Evolutionary conservation across 2,329 filamentous ascomycete species (phyloP), one percentile per base, ranked within the genome.

Genomic region (Sordariomycetes sp.): DNA sequence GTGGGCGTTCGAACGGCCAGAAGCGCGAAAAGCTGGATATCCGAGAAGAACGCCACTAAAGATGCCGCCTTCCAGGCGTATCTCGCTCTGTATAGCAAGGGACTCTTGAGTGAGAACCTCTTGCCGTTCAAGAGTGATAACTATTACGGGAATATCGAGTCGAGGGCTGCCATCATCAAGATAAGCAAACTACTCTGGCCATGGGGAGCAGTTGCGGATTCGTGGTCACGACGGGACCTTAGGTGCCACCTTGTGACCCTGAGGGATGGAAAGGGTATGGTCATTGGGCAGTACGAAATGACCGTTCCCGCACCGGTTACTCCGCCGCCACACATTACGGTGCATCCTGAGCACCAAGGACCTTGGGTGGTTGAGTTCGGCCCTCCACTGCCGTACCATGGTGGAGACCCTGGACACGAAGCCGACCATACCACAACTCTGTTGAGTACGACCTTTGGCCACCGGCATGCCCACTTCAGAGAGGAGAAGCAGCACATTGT

Each of bases 1-100:
- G 72, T 78, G 3, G 69, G 77, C 14, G 69, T 90, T 11, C 81
- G 88, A 18, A 72, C 70, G 46, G 76, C 80, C 0, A 64, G 71
- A 24, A 82, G 86, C 56, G 68, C 69, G 32, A 61, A 67, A 40
- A 61, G 68, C n/a, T 97, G 91, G 91, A 70, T 63, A 12, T 88
- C 85, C 0, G 86, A 94, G 65, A 81, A 77, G 59, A 84, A 83
- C 63, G 90, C 91, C 0, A 84, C 77, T 63, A 90, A 88, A 66
- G 93, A 97, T 69, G 90, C 87, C 1, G 88, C 90, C 0, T 94
- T 96, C 61, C 82, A 89, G 65, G 89, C 91, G 1, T 96, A 92
- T 66, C 71, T 81, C 24, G 76, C 76, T 5, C 75, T 97, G 0
- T 85, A 93, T 66, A 64, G 80, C 8, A 86, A 81, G 28, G 87